These are phyloP conservation scores for Rhamnella rubrinervis DNA, from an alignment of 331 rosid genomes.

Conservation along the genomic window DNA sequence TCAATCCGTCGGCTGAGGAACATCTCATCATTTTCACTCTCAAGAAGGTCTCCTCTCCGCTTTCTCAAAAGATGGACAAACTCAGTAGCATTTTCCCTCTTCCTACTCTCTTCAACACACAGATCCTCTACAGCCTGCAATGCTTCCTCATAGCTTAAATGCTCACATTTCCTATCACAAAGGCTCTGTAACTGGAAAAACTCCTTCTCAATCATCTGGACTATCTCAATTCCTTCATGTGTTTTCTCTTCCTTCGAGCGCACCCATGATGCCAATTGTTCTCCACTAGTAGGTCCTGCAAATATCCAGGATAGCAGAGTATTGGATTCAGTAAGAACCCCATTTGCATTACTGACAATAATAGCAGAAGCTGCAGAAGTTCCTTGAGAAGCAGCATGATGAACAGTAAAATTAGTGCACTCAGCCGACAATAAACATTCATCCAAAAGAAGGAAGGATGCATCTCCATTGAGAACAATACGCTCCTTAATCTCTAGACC, in stretches of 20 bases:
- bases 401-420: slow-evolving; percentile 32
- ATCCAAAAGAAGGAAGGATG: slow-evolving; percentile 70
- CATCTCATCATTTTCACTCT: slow-evolving; percentile 62
- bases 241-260: slow-evolving; percentile 65
- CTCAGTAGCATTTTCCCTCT: slow-evolving; percentile 62
- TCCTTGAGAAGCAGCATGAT: slow-evolving; percentile 40
- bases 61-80: slow-evolving; percentile 66
- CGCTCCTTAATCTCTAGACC: slow-evolving; percentile 60
- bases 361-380: slow-evolving; percentile 34
- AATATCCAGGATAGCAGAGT: slow-evolving; percentile 76
- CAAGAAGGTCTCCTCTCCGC: slow-evolving; percentile 77
- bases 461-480: slow-evolving; percentile 80
- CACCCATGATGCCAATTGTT: slow-evolving; percentile 74
- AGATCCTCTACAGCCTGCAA: slow-evolving; percentile 81
- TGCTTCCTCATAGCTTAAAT: slow-evolving; percentile 71
- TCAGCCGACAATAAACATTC: slow-evolving; percentile 56
- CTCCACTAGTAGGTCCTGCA: slow-evolving; percentile 63
- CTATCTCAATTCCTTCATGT: slow-evolving; percentile 62
- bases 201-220: slow-evolving; percentile 79
- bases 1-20: slow-evolving; percentile 50
- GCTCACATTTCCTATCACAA: slow-evolving; percentile 82
- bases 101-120: slow-evolving; percentile 79
- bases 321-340: slow-evolving; percentile 38
- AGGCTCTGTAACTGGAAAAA: slow-evolving; percentile 70
- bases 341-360: slow-evolving; percentile 32